Percentiles rank a stretch among this genome's conserved stretches.
These are phyloP conservation scores for Hyphopichia buzzinii DNA, from an alignment of 1,139 yeast species.

Conservation along the genomic window DNA sequence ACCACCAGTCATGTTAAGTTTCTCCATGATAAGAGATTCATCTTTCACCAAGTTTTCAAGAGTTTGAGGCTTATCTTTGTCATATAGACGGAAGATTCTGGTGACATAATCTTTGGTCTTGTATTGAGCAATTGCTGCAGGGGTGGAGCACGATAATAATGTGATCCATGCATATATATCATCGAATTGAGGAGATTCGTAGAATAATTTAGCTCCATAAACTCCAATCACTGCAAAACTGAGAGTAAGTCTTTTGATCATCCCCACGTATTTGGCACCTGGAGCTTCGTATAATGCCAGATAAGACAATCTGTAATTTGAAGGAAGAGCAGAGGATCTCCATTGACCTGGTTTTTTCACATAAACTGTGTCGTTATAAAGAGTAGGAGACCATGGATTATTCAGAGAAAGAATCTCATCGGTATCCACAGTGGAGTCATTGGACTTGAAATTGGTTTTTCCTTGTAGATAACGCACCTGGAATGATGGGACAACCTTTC, in stretches of 20 bases:
- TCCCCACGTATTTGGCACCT: conserved; percentile 52
- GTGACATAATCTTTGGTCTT: conserved; percentile 69
- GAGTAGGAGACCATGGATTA: conserved; percentile 50
- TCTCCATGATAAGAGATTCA: conserved; percentile 69
- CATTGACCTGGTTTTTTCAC: conserved; percentile 23
- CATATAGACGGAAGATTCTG: conserved; percentile 68
- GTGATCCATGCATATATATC: conserved; percentile 50
- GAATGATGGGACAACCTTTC: too few species aligned
- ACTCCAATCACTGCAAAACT: conserved; percentile 56
- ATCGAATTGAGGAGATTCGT: conserved; percentile 56
- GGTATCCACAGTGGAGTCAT: conserved; percentile 39
- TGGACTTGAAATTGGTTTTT: conserved; percentile 21
- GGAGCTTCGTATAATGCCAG: conserved; percentile 58
- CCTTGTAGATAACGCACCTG: conserved; percentile 5
- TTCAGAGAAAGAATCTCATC: conserved; percentile 43
- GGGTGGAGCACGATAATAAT: conserved; percentile 38
- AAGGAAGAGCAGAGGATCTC: conserved; percentile 32
- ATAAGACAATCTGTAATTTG: conserved; percentile 49
- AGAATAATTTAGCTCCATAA: conserved; percentile 54
- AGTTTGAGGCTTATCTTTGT: conserved; percentile 62
- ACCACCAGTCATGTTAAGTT: conserved; percentile 65
- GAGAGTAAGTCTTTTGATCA: conserved; percentile 51
- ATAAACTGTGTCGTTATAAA: conserved; percentile 37
- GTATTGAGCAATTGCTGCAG: conserved; percentile 52
- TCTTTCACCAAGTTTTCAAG: conserved; percentile 57